phyloP scores from a whole-genome alignment of 192 early-diverging fungal species.

The Thoreauomyces humboldtii region DNA sequence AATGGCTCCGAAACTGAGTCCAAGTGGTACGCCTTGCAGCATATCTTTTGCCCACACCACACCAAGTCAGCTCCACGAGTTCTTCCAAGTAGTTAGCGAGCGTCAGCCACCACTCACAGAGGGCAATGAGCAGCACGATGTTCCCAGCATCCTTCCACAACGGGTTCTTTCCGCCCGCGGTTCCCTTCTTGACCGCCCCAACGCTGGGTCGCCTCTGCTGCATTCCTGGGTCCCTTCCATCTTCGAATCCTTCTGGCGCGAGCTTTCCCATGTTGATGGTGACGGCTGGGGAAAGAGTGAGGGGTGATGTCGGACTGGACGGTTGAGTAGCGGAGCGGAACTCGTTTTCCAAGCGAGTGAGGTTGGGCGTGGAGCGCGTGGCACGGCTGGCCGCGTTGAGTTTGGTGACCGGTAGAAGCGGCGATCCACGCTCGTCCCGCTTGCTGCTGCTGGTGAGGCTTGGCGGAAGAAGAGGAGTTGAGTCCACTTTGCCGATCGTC shows the following conservation, averaged over 20 bases:
- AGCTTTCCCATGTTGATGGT: slow-evolving; percentile 17
- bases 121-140: slow-evolving; percentile 49
- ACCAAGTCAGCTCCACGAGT: too few relatives aligned
- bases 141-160: slow-evolving; percentile 42
- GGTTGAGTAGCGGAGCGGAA: neutral
- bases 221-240: slow-evolving; percentile 20
- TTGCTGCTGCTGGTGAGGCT: too few relatives aligned
- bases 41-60: too few relatives aligned
- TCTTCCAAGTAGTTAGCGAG: too few relatives aligned
- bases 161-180: slow-evolving; percentile 8
- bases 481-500: too few relatives aligned
- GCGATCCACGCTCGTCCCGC: too few relatives aligned
- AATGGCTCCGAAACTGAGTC: slow-evolving; percentile 84
- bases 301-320: neutral
- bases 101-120: slow-evolving; percentile 45
- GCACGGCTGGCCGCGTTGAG: neutral
- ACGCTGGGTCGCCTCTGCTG: neutral
- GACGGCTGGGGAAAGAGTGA: neutral
- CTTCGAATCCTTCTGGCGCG: slow-evolving; percentile 19
- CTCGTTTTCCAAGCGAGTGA: too few relatives aligned
- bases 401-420: too few relatives aligned
- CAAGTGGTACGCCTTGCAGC: slow-evolving; percentile 94
- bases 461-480: too few relatives aligned
- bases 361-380: neutral
- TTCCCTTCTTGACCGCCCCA: neutral